phyloP scores from a whole-genome alignment of 805 yeast species.

The Torulaspora delbrueckii region DNA sequence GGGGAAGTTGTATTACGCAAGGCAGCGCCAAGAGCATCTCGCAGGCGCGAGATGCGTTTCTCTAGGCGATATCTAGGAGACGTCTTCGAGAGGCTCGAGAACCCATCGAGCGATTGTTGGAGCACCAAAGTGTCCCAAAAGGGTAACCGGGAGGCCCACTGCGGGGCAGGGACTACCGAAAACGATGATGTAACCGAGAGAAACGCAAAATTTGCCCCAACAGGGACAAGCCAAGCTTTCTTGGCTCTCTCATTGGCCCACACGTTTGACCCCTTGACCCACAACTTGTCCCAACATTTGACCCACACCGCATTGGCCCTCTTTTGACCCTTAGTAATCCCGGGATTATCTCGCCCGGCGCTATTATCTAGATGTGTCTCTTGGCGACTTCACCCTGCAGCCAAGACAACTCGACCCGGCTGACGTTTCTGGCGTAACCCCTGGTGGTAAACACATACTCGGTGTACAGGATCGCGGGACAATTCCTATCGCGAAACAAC shows the following conservation, averaged over 20 bases:
- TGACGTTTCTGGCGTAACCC: constrained; percentile 89
- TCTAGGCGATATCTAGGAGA: no score
- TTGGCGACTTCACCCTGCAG: constrained; percentile 63
- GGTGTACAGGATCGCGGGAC: constrained; percentile 88
- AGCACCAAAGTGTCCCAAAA: neutral
- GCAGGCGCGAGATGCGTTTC: neutral
- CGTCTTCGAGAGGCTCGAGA: no score
- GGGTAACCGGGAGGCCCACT: neutral
- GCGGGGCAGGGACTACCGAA: neutral
- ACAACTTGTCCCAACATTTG: constrained; percentile 2
- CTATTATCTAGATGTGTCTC: neutral
- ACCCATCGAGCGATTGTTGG: no score
- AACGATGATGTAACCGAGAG: neutral
- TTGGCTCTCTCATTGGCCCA: neutral
- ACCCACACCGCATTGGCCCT: neutral
- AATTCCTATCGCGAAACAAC: constrained; percentile 65
- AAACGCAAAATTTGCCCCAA: neutral
- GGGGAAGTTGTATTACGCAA: neutral
- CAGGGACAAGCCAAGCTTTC: neutral
- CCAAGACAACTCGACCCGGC: constrained; percentile 78
- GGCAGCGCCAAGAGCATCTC: neutral
- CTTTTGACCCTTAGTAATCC: neutral
- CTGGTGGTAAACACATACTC: constrained; percentile 91
- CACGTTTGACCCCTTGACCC: neutral
- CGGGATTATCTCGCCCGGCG: no score